Percentiles rank a stretch among this genome's conserved stretches.
Evolutionary conservation across 345 rosid genomes (phyloP).

Genomic region (Mercurialis annua): DNA sequence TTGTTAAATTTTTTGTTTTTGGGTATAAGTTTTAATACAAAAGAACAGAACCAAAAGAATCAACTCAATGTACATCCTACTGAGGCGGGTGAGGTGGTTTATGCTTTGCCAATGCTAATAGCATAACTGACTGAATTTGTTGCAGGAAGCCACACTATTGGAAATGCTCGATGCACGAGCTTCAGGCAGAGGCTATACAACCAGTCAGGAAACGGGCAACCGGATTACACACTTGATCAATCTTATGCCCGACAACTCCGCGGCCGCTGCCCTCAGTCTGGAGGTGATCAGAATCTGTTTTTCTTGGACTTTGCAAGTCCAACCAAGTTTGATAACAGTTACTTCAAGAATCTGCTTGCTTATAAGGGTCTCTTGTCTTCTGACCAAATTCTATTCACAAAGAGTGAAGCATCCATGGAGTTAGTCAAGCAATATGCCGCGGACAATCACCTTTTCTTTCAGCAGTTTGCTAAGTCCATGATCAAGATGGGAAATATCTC

Average conservation of each 20-base stretch:
- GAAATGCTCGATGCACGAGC: slow-evolving; percentile 76
- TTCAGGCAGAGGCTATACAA: slow-evolving; percentile 90
- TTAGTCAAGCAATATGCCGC: slow-evolving; percentile 71
- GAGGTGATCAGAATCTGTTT: slow-evolving; percentile 32
- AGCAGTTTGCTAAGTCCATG: slow-evolving; percentile 84
- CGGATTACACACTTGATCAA: slow-evolving; percentile 41
- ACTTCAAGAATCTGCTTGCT: slow-evolving; percentile 73
- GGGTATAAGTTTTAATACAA: too few relatives aligned
- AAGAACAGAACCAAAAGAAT: too few relatives aligned
- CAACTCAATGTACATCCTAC: too few relatives aligned
- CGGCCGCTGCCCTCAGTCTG: slow-evolving; percentile 25
- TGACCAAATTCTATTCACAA: slow-evolving; percentile 68
- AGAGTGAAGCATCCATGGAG: slow-evolving; percentile 49
- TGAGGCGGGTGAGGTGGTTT: too few relatives aligned
- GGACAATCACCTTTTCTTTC: slow-evolving; percentile 54
- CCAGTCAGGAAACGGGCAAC: slow-evolving; percentile 59
- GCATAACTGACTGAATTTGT: neutral
- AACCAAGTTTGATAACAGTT: slow-evolving; percentile 65
- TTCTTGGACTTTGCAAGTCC: slow-evolving; percentile 41
- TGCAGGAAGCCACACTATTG: slow-evolving; percentile 75
- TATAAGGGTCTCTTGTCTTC: slow-evolving; percentile 73
- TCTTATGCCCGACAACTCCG: slow-evolving; percentile 27
- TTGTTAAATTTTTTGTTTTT: too few relatives aligned
- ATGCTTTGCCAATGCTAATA: too few relatives aligned
- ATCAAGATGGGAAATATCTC: slow-evolving; percentile 85